Base-by-base conservation (phyloP, 495 filamentous ascomycete species). In the Penicillium steckii region DNA sequence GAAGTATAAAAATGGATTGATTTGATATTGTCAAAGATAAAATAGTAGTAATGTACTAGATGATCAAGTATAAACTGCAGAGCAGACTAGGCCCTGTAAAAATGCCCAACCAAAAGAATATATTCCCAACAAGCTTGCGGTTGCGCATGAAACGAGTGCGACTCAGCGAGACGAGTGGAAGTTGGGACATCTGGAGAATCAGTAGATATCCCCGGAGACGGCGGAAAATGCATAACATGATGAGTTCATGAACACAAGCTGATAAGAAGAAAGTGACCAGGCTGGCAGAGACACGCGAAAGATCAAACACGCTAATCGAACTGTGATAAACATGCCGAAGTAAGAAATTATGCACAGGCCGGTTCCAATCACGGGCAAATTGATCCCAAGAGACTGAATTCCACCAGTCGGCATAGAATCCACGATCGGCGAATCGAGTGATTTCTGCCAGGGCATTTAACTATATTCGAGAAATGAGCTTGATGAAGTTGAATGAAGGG, bases 141-240 rank as follows among this genome's bases (percentile, higher is more conserved):
- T 79, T 75, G 33, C 79, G 82, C 62, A 90, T 71, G 56, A 81
- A 76, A 53, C 73, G 80, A 1, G 82, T 85, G 58, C 83, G 68
- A 53, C 83, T 87, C 44, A 90, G 50, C 18, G 65, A 71, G 32
- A 88, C 85, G 3, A 91, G 60, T 52, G 87, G 61, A 5, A 64
- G 44, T 23, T 64, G 61, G 7, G 35, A 58, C 85, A 91, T 84
- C 72, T 91, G 87, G 58, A 85, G 61, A 22, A 81, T 65, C 8
- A 90, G 74, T 54, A 91, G 63, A 57, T 90, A 90, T 5, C 88
- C 88, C 27, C 88, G 73, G 21, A 90, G 77, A 56, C 88, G 88
- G 69, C 84, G 85, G 60, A 91, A 91, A 48, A 91, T 80, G 46
- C 85, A 84, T 71, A 83, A 81, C 88, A 90, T 90, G 54, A 89